Percentiles rank a stretch among this genome's conserved stretches.
These are phyloP conservation scores for Crassisporium funariophilum DNA, from an alignment of 768 basidiomycete genomes.

Conservation along the genomic window DNA sequence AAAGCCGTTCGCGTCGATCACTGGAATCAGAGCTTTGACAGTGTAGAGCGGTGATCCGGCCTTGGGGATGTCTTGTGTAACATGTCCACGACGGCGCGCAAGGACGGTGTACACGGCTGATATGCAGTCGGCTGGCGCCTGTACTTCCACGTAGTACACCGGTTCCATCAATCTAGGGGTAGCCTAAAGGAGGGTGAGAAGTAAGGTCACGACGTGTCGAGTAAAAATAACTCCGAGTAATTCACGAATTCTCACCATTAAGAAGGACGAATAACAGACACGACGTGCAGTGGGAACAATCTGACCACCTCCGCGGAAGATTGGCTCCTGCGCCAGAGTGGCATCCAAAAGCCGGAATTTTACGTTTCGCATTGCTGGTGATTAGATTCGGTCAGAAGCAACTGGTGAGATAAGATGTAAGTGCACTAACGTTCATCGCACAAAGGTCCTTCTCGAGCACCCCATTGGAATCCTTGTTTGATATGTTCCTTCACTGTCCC, in stretches of 20 bases:
- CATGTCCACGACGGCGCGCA: constrained; percentile 98
- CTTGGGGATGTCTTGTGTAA: constrained; percentile 97
- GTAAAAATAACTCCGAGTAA: constrained; percentile 10
- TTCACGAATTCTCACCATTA: constrained; percentile 70
- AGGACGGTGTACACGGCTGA: constrained; percentile 98
- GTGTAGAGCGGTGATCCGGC: constrained; percentile 98
- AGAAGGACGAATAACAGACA: constrained; percentile 98
- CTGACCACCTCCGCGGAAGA: constrained; percentile 97
- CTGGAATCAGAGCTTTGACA: constrained; percentile 96
- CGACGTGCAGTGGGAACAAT: constrained; percentile 98
- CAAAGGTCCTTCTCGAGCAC: constrained; percentile 93
- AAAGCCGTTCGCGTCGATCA: constrained; percentile 98
- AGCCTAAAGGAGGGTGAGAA: constrained; percentile 53
- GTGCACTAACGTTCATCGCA: constrained; percentile 93
- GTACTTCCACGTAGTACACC: constrained; percentile 99
- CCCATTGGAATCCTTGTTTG: constrained; percentile 99
- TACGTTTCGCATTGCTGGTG: constrained; percentile 92
- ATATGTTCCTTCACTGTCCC: constrained; percentile 91
- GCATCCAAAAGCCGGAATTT: constrained; percentile 97
- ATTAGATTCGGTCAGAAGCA: constrained; percentile 1
- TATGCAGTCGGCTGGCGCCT: constrained; percentile 97
- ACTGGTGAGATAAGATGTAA: neutral
- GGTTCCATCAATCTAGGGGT: constrained; percentile 96
- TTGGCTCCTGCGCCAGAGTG: constrained; percentile 90
- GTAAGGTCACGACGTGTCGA: constrained; percentile 14